Percentiles rank a stretch among this genome's conserved stretches.
Conservation (phyloP, 371 early-diverging fungal species). For the Coemansia sp. region DNA sequence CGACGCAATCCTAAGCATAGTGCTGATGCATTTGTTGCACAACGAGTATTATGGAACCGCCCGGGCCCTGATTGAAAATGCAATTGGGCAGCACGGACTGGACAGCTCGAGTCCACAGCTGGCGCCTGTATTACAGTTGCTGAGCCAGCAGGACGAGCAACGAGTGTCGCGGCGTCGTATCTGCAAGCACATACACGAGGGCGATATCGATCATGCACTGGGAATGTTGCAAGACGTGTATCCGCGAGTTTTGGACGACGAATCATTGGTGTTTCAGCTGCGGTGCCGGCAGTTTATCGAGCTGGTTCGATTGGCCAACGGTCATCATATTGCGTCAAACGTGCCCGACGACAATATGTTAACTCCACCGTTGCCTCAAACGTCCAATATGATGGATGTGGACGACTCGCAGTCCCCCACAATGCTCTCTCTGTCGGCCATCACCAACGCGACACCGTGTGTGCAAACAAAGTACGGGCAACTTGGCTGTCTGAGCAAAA, state of each 20-base stretch:
- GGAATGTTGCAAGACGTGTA: slow-evolving; percentile 59
- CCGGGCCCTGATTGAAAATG: slow-evolving; percentile 58
- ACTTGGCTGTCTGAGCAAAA: slow-evolving; percentile 43
- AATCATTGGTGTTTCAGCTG: slow-evolving; percentile 70
- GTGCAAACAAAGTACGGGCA: slow-evolving; percentile 42
- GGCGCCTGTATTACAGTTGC: slow-evolving; percentile 25
- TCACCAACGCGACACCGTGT: slow-evolving; percentile 30
- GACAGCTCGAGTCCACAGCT: slow-evolving; percentile 4
- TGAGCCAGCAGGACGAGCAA: slow-evolving; percentile 36
- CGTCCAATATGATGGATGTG: slow-evolving; percentile 33
- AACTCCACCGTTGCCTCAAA: slow-evolving; percentile 4
- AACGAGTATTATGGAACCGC: slow-evolving; percentile 75
- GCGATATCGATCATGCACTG: slow-evolving; percentile 73
- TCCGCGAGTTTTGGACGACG: slow-evolving; percentile 60
- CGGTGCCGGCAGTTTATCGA: slow-evolving; percentile 83
- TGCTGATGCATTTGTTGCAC: slow-evolving; percentile 74
- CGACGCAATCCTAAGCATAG: slow-evolving; percentile 51
- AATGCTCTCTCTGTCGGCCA: slow-evolving; percentile 33
- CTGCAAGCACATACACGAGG: slow-evolving; percentile 60
- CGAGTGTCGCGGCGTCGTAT: slow-evolving; percentile 54
- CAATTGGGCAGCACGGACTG: slow-evolving; percentile 23
- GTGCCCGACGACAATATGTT: slow-evolving; percentile 53
- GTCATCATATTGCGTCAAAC: slow-evolving; percentile 39
- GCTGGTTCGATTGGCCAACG: slow-evolving; percentile 59
- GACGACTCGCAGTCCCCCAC: slow-evolving; percentile 30